Evolutionary conservation across 768 basidiomycete species (phyloP), one percentile per base, ranked within the genome.

Genomic region (Pholiota microspora): DNA sequence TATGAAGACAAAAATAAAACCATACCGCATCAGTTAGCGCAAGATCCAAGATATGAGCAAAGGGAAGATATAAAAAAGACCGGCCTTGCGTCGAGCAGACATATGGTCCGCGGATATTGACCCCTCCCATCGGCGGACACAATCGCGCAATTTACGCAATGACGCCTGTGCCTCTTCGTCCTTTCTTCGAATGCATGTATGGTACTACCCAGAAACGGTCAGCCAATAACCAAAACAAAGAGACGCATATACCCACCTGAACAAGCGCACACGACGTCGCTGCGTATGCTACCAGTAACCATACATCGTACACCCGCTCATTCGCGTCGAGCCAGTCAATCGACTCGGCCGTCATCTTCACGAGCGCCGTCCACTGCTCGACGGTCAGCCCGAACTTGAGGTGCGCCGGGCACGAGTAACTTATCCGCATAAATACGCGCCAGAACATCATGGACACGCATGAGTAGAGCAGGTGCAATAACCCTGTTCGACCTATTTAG

Each of bases 381-480:
- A 94, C 79, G 1, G 86, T 89, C 59, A 95, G 72, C 34, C 82
- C 80, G 63, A 96, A 94, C 66, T 90, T 94, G 64, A 96, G 81
- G 65, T 97, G 94, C 9, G 83, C 83, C 7, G 96, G 94, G 65
- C 92, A 90, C 16, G 85, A 80, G 73, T 97, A 98, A 54, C 92
- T 94, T 71, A 98, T 93, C 49, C 96, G 84, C 92, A 98, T 95
- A 76, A 98, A 98, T 28, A 97, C 94, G 47, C 96, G 88, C 86
- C 93, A 97, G 73, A 97, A 95, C 69, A 98, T 90, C 85, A 98
- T 97, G 61, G 86, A 88, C 40, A 98, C 86, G 65, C 91, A 93
- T 27, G 89, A 83, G 68, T 92, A 94, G 35, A 93, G 77, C 49
- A 98, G 70, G 69, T 97, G 94, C 21, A 99, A 76, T 52, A 97